Evolutionary conservation across 208 protist species (phyloP).

Genomic region (Leishmania mexicana): DNA sequence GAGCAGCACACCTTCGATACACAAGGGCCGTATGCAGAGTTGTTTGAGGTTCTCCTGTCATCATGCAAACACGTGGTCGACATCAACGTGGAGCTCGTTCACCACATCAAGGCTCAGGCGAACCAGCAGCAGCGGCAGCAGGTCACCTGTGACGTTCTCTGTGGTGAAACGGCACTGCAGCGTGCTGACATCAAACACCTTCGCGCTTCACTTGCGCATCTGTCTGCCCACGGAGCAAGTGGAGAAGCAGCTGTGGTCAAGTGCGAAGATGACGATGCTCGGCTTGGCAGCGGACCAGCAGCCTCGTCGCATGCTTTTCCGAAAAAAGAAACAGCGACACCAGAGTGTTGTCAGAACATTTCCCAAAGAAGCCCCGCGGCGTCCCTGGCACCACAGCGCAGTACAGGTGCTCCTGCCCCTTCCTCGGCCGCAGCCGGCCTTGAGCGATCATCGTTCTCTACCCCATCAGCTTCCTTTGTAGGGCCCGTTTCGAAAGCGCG

Average conservation of each 20-base stretch:
- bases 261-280: not conserved
- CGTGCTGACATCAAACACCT: constrained; percentile 1
- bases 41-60: constrained; percentile 70
- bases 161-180: constrained; percentile 11
- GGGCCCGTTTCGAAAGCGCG: not conserved
- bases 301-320: not conserved
- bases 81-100: constrained; percentile 23
- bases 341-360: not conserved
- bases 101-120: constrained; percentile 13
- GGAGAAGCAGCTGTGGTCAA: not conserved
- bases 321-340: not conserved
- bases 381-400: not conserved
- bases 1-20: constrained; percentile 75
- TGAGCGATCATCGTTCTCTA: not conserved
- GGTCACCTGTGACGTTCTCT: constrained; percentile 16
- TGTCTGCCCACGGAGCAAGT: not conserved
- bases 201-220: not conserved
- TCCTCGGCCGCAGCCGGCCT: not conserved
- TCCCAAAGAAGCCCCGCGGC: not conserved
- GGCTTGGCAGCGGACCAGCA: not conserved
- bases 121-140: constrained; percentile 11
- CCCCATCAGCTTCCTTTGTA: not conserved
- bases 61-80: constrained; percentile 68
- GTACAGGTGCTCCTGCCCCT: not conserved
- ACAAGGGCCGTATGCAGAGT: constrained; percentile 63